Base-by-base conservation (phyloP, 306 rosid species). In the Pueraria montana region DNA sequence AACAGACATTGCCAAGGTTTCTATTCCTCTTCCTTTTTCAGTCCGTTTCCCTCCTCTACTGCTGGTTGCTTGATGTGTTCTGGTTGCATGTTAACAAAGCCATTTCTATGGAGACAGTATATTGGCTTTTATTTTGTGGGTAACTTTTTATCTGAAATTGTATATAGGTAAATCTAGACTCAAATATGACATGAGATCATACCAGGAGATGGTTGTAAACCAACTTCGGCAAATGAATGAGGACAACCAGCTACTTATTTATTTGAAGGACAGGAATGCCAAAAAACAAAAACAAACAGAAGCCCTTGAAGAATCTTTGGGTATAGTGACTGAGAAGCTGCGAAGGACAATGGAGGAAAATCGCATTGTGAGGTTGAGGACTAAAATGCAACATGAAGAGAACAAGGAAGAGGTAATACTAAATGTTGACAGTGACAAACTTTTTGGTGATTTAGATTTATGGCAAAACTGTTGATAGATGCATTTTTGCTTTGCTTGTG, bases 221-320 rank as follows among this genome's bases (percentile, higher is more conserved):
- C 91, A 90, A 73, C 81, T 91, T 34, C 82, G 89, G 80, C 89
- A 93, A 84, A 93, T 90, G 97, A 88, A 86, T 34, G 94, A 91
- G 85, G 94, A 91, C 83, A 90, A 87, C 78, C 92, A 89, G 75
- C 87, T 81, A 23, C 91, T 89, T 59, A 52, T 62, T 75, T 87
- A 72, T 79, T 83, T 85, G 27, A 85, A 84, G 80, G 36, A 79
- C 85, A 85, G 32, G 84, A 84, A 75, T 69, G 92, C 34, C 32
- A 87, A 71, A 84, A 87, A 85, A 83, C 7, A 73, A 49, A 83
- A 12, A 56, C 81, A 89, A 23, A 59, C 85, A n/a, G 83, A 87
- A 53, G 79, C 88, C 74, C 82, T 85, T 21, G 84, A 87, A 82
- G 89, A 87, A 74, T 85, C 85, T 76, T 79, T 87, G 61, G 88